phyloP scores from a whole-genome alignment of 208 protist species.

The Porcisia hertigi region DNA sequence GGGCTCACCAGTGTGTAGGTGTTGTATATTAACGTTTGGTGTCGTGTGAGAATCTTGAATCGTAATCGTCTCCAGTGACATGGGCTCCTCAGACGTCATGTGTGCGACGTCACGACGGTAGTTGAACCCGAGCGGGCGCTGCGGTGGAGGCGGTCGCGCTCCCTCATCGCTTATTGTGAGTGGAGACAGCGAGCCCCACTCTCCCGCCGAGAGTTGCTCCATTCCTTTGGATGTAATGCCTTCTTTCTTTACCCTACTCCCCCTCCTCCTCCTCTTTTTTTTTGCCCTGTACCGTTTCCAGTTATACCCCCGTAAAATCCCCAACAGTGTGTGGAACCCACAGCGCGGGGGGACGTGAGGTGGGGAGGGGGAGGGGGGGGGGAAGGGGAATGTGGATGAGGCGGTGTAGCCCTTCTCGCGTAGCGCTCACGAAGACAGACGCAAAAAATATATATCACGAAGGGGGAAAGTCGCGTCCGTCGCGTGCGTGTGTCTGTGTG shows the following conservation, averaged over 20 bases:
- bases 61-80: not conserved
- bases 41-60: not conserved
- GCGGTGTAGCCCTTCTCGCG: not conserved
- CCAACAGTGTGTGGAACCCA: not conserved
- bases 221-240: not conserved
- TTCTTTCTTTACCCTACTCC: not conserved
- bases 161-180: not conserved
- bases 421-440: not conserved
- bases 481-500: too few species aligned
- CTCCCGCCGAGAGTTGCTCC: not conserved
- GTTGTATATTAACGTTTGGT: not conserved
- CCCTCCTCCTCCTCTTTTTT: not conserved
- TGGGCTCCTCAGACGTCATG: slow-evolving; percentile 13
- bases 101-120: slow-evolving; percentile 18
- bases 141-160: not conserved
- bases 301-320: not conserved
- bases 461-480: too few species aligned
- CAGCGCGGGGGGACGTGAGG: not conserved
- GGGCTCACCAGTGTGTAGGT: not conserved
- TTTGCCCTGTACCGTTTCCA: not conserved
- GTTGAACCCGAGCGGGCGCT: slow-evolving; percentile 20
- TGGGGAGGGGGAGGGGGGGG: not conserved
- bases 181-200: not conserved
- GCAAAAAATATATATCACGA: not conserved
- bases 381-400: not conserved